Base-by-base conservation (phyloP, 2,329 filamentous ascomycete species). In the Talaromyces sp. region DNA sequence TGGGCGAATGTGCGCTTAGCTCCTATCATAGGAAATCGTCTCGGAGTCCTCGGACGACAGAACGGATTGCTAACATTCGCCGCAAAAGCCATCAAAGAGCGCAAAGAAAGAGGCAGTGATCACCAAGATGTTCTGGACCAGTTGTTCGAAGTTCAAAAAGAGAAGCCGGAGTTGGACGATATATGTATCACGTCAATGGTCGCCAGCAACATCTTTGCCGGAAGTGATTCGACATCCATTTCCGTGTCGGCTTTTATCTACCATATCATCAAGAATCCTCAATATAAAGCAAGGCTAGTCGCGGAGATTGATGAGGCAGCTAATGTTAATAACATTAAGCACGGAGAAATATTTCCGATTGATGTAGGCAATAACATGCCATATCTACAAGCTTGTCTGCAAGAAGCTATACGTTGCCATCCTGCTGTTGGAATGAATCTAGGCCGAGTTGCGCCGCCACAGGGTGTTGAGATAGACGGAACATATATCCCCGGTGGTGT, bases 141-240 rank as follows among this genome's bases (percentile, higher is more conserved):
- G 46, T 68, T 78, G 5, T 68, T 75, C 42, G 69, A 71, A 2
- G 71, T 74, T 7, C 71, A 75, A 39, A 72, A 73, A 37, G 69
- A 73, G 59, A 76, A 77, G 56, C 73, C 76, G 0, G 46, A 66
- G 12, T 75, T 79, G 61, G 71, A 75, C 58, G 70, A 73, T 54
- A 71, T 70, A 11, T 73, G 69, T 59, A 65, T 80, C 3, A 66
- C 75, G 7, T 73, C 71, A 57, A 77, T 78, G 71, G 72, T 72
- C 0, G 72, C 73, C 2, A 71, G 63, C 48, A 77, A 74, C 50
- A 76, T 80, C 58, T 72, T 75, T 31, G 79, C 78, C 5, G 78
- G 77, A 11, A 73, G 72, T 9, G 79, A 81, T 59, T 81, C 79
- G 0, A 81, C 78, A 5, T 76, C 75, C 21, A 74, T 77, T n/a